Percentiles rank a stretch among this genome's conserved stretches.
These are phyloP conservation scores for Suhomyces faveliae DNA, from an alignment of 805 yeast species.

Conservation along the genomic window DNA sequence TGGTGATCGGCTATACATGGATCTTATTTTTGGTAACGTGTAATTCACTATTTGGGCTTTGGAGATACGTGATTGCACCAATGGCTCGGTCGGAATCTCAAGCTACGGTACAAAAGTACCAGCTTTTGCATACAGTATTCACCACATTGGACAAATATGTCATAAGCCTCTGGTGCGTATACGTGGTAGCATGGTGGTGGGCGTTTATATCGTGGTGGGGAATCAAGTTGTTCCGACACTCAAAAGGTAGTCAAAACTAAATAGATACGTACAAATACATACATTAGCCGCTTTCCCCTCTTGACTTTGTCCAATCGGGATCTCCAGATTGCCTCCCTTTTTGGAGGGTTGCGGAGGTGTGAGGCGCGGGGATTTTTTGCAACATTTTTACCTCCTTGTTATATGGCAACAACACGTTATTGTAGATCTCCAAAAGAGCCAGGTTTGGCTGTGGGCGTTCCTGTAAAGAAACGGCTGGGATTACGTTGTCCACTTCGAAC, in stretches of 20 bases:
- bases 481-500: conserved; percentile 5
- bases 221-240: conserved; percentile 74
- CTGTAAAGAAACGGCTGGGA: neutral
- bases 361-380: neutral
- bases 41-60: conserved; percentile 34
- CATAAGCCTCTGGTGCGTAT: conserved; percentile 38
- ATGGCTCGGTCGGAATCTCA: conserved; percentile 12
- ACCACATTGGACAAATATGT: conserved; percentile 29
- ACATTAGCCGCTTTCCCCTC: conserved; percentile 72
- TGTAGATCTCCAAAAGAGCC: neutral
- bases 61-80: conserved; percentile 36
- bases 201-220: conserved; percentile 75
- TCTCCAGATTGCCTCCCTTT: conserved; percentile 79
- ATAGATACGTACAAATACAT: neutral
- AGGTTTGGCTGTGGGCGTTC: neutral
- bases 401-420: conserved; percentile 15
- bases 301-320: conserved; percentile 65
- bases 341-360: conserved; percentile 12
- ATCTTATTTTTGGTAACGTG: conserved; percentile 30
- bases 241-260: conserved; percentile 47
- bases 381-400: conserved; percentile 18
- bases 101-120: conserved; percentile 10
- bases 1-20: conserved; percentile 31
- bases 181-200: conserved; percentile 57
- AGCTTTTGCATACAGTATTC: conserved; percentile 12